These are phyloP conservation scores for Naganishia cerealis DNA, from an alignment of 1,284 basidiomycete species.

Conservation along the genomic window DNA sequence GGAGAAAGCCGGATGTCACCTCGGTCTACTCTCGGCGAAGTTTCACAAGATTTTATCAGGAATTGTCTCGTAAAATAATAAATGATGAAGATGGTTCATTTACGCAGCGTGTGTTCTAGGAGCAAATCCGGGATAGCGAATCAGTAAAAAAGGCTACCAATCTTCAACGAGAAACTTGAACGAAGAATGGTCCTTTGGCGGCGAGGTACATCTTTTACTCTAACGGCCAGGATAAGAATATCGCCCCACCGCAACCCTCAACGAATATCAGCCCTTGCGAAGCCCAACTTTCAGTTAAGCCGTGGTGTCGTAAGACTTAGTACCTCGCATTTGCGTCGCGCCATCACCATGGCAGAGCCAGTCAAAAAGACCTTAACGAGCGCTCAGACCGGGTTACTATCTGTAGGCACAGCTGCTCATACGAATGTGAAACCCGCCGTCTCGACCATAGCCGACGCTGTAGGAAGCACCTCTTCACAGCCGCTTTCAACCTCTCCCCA, in stretches of 20 bases:
- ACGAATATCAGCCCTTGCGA: no score
- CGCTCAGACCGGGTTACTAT: background rate
- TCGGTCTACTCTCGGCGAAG: no score
- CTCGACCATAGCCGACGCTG: background rate
- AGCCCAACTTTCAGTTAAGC: background rate
- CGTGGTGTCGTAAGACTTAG: conserved; percentile 23
- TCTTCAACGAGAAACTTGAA: background rate
- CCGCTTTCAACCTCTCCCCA: background rate
- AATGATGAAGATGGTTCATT: no score
- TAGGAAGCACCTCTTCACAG: background rate
- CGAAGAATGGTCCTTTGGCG: background rate
- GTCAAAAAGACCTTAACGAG: background rate
- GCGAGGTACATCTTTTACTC: background rate
- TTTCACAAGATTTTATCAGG: no score
- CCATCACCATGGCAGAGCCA: conserved; percentile 9
- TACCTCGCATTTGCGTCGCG: conserved; percentile 9
- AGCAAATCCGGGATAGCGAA: background rate
- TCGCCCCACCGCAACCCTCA: background rate
- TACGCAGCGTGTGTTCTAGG: no score
- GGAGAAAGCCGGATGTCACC: no score
- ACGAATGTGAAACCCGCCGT: background rate
- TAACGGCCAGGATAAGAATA: background rate
- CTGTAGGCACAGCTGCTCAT: conserved; percentile 1
- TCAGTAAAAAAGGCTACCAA: background rate
- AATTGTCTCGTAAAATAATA: no score